These are phyloP conservation scores for Cyberlindnera petersonii DNA, from an alignment of 805 yeast species.

Conservation along the genomic window DNA sequence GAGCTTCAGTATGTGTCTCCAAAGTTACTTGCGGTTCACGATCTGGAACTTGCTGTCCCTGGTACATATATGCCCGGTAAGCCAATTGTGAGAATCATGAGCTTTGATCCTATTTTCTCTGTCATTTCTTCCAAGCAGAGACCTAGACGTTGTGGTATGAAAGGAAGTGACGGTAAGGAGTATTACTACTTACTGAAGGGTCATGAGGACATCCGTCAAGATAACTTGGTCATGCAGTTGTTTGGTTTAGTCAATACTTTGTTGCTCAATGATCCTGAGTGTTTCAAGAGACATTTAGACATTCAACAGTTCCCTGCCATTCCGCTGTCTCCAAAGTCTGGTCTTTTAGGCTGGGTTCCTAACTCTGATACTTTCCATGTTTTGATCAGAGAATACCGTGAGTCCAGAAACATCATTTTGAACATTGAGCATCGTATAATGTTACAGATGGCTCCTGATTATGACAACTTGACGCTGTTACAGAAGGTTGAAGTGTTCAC, in stretches of 20 bases:
- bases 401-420: slow-evolving; percentile 79
- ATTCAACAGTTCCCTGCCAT: slow-evolving; percentile 91
- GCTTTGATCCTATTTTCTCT: slow-evolving; percentile 77
- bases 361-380: slow-evolving; percentile 96
- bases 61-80: slow-evolving; percentile 89
- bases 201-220: slow-evolving; percentile 97
- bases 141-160: slow-evolving; percentile 76
- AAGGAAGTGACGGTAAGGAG: slow-evolving; percentile 89
- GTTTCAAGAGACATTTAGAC: slow-evolving; percentile 92
- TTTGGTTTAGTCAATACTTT: slow-evolving; percentile 93
- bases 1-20: slow-evolving; percentile 96
- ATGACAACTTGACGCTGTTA: slow-evolving; percentile 79
- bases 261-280: slow-evolving; percentile 85
- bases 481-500: slow-evolving; percentile 97
- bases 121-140: slow-evolving; percentile 95
- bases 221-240: slow-evolving; percentile 94
- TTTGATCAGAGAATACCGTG: slow-evolving; percentile 87
- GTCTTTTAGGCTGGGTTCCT: slow-evolving; percentile 94
- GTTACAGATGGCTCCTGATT: slow-evolving; percentile 96
- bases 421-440: slow-evolving; percentile 94
- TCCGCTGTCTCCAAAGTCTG: slow-evolving; percentile 96
- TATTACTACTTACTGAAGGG: slow-evolving; percentile 85
- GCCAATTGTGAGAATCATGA: slow-evolving; percentile 65
- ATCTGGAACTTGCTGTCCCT: slow-evolving; percentile 86
- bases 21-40: slow-evolving; percentile 67